These are phyloP conservation scores for Lasiodiplodia gonubiensis DNA, from an alignment of 2,329 filamentous ascomycete genomes.

Conservation along the genomic window DNA sequence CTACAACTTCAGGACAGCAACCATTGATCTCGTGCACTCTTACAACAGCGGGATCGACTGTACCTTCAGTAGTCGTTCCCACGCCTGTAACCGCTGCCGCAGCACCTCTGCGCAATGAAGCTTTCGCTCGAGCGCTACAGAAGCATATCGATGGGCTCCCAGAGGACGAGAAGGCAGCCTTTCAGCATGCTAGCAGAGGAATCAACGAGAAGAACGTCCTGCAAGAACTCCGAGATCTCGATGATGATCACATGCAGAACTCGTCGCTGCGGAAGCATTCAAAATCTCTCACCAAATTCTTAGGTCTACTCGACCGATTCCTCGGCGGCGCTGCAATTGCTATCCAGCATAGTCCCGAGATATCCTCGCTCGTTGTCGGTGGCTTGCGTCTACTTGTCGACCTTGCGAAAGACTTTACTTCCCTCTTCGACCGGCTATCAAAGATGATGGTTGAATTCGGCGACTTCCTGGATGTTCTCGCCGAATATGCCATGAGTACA, in stretches of 20 bases:
- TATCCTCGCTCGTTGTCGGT: constrained; percentile 35
- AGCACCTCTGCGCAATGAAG: too few species aligned
- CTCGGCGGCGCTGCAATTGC: constrained; percentile 34
- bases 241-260: constrained; percentile 31
- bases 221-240: constrained; percentile 22
- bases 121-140: too few species aligned
- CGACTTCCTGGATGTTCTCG: background rate
- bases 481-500: background rate
- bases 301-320: constrained; percentile 34
- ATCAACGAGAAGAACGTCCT: constrained; percentile 32
- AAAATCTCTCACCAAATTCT: constrained; percentile 32
- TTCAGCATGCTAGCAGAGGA: constrained; percentile 29
- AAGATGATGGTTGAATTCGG: background rate
- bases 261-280: constrained; percentile 34
- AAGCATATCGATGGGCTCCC: constrained; percentile 30
- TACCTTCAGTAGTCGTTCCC: too few species aligned
- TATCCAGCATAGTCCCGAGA: constrained; percentile 32
- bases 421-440: constrained; percentile 29
- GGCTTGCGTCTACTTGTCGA: constrained; percentile 33
- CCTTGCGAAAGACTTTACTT: constrained; percentile 33
- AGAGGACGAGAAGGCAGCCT: constrained; percentile 31
- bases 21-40: too few species aligned
- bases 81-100: too few species aligned
- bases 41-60: too few species aligned
- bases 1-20: too few species aligned